Evolutionary conservation across 352 stramenopile species (phyloP).

Genomic region (Phytophthora palmivora): DNA sequence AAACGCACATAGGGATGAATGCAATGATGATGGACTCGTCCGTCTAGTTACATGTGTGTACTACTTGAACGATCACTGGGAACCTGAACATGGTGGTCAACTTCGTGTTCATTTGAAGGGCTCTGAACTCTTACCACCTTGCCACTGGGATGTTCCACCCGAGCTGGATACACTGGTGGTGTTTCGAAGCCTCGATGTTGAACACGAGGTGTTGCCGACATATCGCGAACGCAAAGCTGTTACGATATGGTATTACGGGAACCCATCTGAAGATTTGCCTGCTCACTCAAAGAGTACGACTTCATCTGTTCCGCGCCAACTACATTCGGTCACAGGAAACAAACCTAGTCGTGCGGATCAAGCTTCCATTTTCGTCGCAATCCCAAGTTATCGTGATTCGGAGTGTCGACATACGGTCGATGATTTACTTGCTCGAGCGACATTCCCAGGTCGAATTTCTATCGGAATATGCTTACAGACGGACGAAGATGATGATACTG

Average conservation of each 20-base stretch:
- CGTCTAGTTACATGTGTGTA: slow-evolving; percentile 86
- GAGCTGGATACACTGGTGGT: slow-evolving; percentile 90
- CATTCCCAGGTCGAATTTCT: slow-evolving; percentile 69
- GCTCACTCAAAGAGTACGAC: not conserved
- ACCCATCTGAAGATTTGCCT: slow-evolving; percentile 9
- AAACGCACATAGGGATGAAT: slow-evolving; percentile 41
- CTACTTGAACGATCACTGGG: slow-evolving; percentile 86
- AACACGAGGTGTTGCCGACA: slow-evolving; percentile 91
- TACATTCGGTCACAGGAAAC: slow-evolving; percentile 1
- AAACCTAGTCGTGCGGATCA: not conserved
- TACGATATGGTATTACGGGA: slow-evolving; percentile 95
- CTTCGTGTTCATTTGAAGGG: slow-evolving; percentile 70
- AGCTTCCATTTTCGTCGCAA: slow-evolving; percentile 92
- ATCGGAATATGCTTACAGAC: slow-evolving; percentile 92
- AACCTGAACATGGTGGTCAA: slow-evolving; percentile 59
- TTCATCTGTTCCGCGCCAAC: slow-evolving; percentile 13
- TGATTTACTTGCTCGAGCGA: slow-evolving; percentile 68
- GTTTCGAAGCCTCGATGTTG: slow-evolving; percentile 91
- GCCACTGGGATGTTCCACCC: slow-evolving; percentile 80
- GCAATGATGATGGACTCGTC: slow-evolving; percentile 33
- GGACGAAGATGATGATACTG: slow-evolving; percentile 56
- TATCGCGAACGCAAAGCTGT: slow-evolving; percentile 89
- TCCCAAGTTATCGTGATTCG: slow-evolving; percentile 93
- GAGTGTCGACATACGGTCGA: slow-evolving; percentile 90
- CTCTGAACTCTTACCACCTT: slow-evolving; percentile 13